Conservation (phyloP, 495 filamentous ascomycete genomes). For the Penicillium simplicissimum region DNA sequence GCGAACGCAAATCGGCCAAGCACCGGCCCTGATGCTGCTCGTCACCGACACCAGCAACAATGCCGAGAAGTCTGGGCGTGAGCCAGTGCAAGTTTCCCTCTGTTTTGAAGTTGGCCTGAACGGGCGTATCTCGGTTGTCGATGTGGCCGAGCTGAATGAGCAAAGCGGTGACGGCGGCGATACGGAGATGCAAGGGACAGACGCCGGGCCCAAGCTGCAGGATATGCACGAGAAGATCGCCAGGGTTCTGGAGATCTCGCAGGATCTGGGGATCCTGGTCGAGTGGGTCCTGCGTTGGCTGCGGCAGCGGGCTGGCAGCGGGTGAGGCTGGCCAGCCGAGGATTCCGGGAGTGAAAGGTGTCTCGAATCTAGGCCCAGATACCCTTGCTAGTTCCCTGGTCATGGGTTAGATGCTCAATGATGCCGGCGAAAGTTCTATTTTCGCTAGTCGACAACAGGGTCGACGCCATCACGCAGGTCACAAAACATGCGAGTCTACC, state of each 20-base stretch:
- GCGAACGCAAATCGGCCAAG: constrained; percentile 45
- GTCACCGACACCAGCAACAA: constrained; percentile 32
- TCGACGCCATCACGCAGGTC: background rate
- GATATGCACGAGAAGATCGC: constrained; percentile 43
- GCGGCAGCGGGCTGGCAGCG: constrained; percentile 29
- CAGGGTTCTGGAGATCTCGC: constrained; percentile 44
- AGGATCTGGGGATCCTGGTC: constrained; percentile 60
- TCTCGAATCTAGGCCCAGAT: background rate
- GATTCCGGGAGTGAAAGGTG: constrained; percentile 9
- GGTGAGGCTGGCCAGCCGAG: constrained; percentile 20
- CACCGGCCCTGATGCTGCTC: constrained; percentile 46
- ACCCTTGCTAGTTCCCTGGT: background rate
- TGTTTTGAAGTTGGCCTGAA: constrained; percentile 63
- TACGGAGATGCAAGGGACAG: constrained; percentile 26
- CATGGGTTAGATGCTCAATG: background rate
- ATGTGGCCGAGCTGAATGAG: constrained; percentile 34
- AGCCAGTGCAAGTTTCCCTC: constrained; percentile 33
- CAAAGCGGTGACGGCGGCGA: constrained; percentile 19
- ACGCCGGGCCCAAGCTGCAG: constrained; percentile 31
- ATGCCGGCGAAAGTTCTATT: background rate
- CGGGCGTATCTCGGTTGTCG: constrained; percentile 53
- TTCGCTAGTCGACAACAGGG: background rate
- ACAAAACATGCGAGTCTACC: background rate
- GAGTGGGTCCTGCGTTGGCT: constrained; percentile 51
- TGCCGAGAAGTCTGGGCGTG: background rate